phyloP scores from a whole-genome alignment of 495 filamentous ascomycete species.

The Barbatosphaeria neglecta region DNA sequence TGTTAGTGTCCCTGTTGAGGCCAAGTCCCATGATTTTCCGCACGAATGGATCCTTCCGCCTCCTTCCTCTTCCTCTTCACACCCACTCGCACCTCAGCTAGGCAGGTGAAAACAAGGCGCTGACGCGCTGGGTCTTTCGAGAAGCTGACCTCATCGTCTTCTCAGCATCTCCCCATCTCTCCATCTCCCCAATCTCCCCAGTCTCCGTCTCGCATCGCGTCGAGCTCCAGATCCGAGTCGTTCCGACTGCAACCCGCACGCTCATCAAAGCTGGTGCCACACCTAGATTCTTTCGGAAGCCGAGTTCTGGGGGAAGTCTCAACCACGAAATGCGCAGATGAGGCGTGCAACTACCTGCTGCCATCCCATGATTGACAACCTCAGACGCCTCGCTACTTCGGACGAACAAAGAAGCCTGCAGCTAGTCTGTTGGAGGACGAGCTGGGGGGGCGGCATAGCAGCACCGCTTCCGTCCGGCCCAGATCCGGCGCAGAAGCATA shows the following conservation, averaged over 20 bases:
- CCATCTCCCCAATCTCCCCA: no score
- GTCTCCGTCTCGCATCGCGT: no score
- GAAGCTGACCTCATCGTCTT: background rate
- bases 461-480: background rate
- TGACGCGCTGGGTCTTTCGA: background rate
- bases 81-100: background rate
- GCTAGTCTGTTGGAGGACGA: no score
- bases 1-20: no score
- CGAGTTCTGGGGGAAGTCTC: background rate
- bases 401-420: background rate
- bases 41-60: no score
- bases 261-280: background rate
- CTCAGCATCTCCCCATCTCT: background rate
- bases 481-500: conserved; percentile 11
- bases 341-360: background rate
- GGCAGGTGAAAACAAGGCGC: background rate
- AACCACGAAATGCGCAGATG: background rate
- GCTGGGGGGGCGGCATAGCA: no score
- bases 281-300: background rate
- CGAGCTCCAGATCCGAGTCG: background rate
- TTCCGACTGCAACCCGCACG: background rate
- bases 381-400: conserved; percentile 3
- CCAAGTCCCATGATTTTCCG: no score
- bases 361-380: conserved; percentile 4
- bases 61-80: background rate